A percentile compares a stretch with the other conserved stretches of the same genome.
Conservation (phyloP, 106 monocot species). For the Dendrobium nobile region DNA sequence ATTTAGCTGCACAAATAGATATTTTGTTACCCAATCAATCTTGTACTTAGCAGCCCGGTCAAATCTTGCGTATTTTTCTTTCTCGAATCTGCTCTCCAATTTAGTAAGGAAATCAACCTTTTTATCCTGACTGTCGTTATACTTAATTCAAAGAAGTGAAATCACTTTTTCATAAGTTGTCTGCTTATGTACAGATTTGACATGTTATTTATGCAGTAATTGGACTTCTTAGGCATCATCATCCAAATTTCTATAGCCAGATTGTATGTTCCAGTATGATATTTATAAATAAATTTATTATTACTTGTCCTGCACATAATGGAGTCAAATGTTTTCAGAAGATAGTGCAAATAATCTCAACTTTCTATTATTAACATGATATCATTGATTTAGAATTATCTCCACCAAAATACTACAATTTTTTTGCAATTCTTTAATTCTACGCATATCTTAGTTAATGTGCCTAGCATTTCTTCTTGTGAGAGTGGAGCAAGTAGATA, state of each 20-base stretch:
- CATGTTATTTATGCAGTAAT: neutral
- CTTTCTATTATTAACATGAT: neutral
- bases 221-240: neutral
- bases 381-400: neutral
- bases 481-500: neutral
- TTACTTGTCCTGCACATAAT: neutral
- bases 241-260: too few relatives aligned
- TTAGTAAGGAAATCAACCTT: neutral
- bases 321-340: neutral
- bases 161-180: neutral
- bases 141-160: neutral
- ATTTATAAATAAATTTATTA: neutral
- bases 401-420: neutral
- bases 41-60: neutral
- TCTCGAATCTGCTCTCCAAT: neutral
- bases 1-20: neutral
- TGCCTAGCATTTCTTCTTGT: neutral
- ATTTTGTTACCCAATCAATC: neutral
- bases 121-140: neutral
- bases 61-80: neutral
- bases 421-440: neutral
- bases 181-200: neutral
- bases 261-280: neutral
- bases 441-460: neutral
- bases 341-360: neutral